Evolutionary conservation across 495 filamentous ascomycete species (phyloP).

Genomic region (Penicillium mononematosum): DNA sequence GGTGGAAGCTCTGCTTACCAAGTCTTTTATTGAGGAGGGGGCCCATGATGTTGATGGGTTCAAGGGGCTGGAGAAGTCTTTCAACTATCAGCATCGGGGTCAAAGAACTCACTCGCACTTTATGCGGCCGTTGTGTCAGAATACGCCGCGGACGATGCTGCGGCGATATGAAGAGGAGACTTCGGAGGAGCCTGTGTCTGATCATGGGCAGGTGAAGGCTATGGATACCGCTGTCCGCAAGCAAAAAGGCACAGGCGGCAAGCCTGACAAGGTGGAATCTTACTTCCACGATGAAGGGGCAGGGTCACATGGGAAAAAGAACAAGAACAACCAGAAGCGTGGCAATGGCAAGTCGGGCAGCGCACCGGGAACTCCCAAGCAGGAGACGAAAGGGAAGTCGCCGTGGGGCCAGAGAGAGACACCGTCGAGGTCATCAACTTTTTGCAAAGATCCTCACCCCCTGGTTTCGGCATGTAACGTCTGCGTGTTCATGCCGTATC

Average conservation of each 20-base stretch:
- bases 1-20: constrained; percentile 63
- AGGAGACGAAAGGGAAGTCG: constrained; percentile 40
- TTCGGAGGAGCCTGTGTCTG: constrained; percentile 30
- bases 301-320: constrained; percentile 36
- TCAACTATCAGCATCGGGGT: constrained; percentile 63
- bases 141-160: constrained; percentile 47
- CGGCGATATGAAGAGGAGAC: constrained; percentile 41
- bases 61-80: constrained; percentile 63
- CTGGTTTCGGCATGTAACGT: constrained; percentile 44
- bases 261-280: constrained; percentile 31
- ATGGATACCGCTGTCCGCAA: constrained; percentile 24
- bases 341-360: constrained; percentile 43
- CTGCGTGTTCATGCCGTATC: constrained; percentile 66
- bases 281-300: constrained; percentile 36
- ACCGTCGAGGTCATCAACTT: constrained; percentile 21
- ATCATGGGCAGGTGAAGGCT: constrained; percentile 13
- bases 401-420: constrained; percentile 25
- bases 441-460: constrained; percentile 33
- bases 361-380: constrained; percentile 32
- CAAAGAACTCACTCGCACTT: constrained; percentile 63
- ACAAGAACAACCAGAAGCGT: constrained; percentile 37
- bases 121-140: constrained; percentile 64
- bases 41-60: constrained; percentile 65
- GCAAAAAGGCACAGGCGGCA: constrained; percentile 29
- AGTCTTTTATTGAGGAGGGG: constrained; percentile 66